These are phyloP conservation scores for Staphylotrichum longicolle DNA, from an alignment of 495 filamentous ascomycete genomes.

Conservation along the genomic window DNA sequence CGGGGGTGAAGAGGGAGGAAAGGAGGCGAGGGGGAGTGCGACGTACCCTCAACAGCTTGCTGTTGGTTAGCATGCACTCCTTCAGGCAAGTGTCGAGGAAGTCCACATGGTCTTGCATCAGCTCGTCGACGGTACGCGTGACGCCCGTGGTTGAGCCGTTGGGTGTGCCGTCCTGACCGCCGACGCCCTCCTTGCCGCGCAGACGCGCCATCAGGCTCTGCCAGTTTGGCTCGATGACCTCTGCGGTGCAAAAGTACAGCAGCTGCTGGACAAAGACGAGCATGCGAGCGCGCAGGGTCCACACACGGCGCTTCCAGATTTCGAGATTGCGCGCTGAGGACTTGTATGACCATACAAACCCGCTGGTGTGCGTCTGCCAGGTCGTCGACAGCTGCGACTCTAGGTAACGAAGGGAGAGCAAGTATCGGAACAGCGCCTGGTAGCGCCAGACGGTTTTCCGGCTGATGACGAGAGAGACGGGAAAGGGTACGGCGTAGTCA, in stretches of 20 bases:
- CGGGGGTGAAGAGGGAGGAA: not conserved
- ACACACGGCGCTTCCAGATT: slow-evolving; percentile 88
- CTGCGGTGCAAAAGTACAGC: slow-evolving; percentile 91
- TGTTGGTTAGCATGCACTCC: slow-evolving; percentile 98
- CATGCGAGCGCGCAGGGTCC: slow-evolving; percentile 91
- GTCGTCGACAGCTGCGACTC: slow-evolving; percentile 78
- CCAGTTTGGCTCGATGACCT: slow-evolving; percentile 99
- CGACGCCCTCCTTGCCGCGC: slow-evolving; percentile 57
- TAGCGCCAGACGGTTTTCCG: slow-evolving; percentile 94
- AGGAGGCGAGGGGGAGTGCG: not conserved
- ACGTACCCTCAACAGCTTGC: slow-evolving; percentile 82
- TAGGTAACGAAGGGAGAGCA: slow-evolving; percentile 82
- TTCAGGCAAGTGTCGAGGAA: slow-evolving; percentile 97
- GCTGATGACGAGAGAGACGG: slow-evolving; percentile 93
- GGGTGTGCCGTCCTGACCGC: slow-evolving; percentile 35
- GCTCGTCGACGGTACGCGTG: slow-evolving; percentile 90
- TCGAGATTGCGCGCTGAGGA: slow-evolving; percentile 72
- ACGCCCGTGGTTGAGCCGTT: slow-evolving; percentile 26
- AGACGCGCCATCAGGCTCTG: slow-evolving; percentile 82
- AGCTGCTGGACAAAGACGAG: slow-evolving; percentile 94
- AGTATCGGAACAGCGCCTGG: slow-evolving; percentile 91
- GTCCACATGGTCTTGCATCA: slow-evolving; percentile 99
- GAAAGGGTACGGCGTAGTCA: slow-evolving; percentile 92
- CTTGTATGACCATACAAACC: slow-evolving; percentile 79
- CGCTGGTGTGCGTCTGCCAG: slow-evolving; percentile 86